Base-by-base conservation (phyloP, 1,139 yeast genomes). In the Geotrichum restrictum region DNA sequence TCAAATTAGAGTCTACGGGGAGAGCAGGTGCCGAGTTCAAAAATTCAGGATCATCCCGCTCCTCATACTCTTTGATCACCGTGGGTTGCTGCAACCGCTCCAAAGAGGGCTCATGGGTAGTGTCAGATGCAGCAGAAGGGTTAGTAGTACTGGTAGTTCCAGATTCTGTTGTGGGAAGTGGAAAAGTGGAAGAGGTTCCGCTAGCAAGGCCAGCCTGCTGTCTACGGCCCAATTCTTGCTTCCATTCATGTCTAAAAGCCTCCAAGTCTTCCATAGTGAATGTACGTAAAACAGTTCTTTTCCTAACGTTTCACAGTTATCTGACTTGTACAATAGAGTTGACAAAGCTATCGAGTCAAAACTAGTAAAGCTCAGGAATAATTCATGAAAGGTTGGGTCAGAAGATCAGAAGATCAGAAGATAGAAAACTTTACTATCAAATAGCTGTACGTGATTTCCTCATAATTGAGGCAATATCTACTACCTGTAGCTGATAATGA, bases 221-320 rank as follows among this genome's bases (percentile, higher is more conserved):
- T 16, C 38, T 21, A 13, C 32, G 47, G 38, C 39, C 32, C 27
- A 43, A 10, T 21, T 43, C 47, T 11, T 43, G 29, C 16, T 19
- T 24, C 47, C 47, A 43, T 16, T 24, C 18, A 31, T 19, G 36
- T 43, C 47, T 18, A 33, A 43, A 43, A 24, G 11, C 7, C 24
- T 31, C 47, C 27, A 43, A 21, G 14, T 43, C 47, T 24, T 34
- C 18, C 37, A 34, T 34, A 2, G 18, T 5, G 8, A 24, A 24
- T 24, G 5, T 8, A 8, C 29, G n/a, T n/a, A n/a, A n/a, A n/a
- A n/a, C n/a, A n/a, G n/a, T n/a, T n/a, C n/a, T n/a, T n/a, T n/a
- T n/a, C n/a, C n/a, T n/a, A n/a, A n/a, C n/a, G n/a, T n/a, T n/a
- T n/a, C n/a, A n/a, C n/a, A n/a, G n/a, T n/a, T n/a, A n/a, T n/a